These are phyloP conservation scores for Sclerospora graminicola DNA, from an alignment of 352 stramenopile genomes.

Conservation along the genomic window DNA sequence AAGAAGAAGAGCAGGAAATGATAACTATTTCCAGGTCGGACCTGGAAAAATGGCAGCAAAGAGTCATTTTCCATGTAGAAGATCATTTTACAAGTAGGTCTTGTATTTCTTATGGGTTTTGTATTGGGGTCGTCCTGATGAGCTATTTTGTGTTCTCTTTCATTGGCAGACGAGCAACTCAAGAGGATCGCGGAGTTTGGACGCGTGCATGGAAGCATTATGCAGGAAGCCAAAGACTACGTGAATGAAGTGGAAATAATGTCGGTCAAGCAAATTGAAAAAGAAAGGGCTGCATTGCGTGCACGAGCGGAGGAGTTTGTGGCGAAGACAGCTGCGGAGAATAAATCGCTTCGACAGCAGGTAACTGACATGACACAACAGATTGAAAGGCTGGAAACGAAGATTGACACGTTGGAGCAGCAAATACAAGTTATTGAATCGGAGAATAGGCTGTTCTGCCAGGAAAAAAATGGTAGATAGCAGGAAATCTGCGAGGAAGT, in stretches of 20 bases:
- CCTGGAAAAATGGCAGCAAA: conserved; percentile 54
- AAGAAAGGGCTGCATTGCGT: conserved; percentile 31
- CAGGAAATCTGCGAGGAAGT: conserved; percentile 1
- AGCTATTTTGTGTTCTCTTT: neutral
- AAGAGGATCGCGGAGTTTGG: conserved; percentile 75
- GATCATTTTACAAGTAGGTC: conserved; percentile 58
- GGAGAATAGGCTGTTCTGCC: conserved; percentile 5
- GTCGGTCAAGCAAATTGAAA: conserved; percentile 36
- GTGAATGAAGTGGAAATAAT: conserved; percentile 49
- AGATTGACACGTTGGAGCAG: conserved; percentile 10
- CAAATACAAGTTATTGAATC: conserved; percentile 4
- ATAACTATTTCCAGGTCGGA: conserved; percentile 41
- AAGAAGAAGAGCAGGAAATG: conserved; percentile 9
- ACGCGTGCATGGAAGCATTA: conserved; percentile 48
- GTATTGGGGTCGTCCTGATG: neutral
- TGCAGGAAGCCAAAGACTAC: conserved; percentile 58
- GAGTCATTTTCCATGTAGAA: conserved; percentile 45
- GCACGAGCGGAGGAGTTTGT: conserved; percentile 45
- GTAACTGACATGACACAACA: conserved; percentile 20
- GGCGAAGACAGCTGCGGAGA: conserved; percentile 34
- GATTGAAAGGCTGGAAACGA: conserved; percentile 13
- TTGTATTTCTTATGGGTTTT: neutral
- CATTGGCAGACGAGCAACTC: conserved; percentile 48
- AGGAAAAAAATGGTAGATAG: conserved; percentile 1
- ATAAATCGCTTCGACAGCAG: conserved; percentile 20